Conservation (phyloP, 2,329 filamentous ascomycete species). For the Microthyrium microscopicum region DNA sequence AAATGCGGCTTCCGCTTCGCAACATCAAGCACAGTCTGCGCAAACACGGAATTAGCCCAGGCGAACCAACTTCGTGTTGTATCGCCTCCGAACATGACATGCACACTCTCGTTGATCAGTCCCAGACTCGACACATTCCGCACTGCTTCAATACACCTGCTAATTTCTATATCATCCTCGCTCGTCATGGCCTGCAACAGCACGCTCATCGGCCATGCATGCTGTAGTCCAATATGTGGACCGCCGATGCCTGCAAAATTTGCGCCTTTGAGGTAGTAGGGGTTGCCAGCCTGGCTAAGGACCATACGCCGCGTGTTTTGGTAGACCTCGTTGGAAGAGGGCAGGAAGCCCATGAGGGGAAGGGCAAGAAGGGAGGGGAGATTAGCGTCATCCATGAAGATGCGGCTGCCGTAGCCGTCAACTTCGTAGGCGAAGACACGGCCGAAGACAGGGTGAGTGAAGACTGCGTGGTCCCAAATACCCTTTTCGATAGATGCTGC, state of each 20-base stretch:
- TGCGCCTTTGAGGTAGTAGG: constrained; percentile 66
- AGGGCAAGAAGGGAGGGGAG: constrained; percentile 66
- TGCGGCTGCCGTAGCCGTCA: constrained; percentile 66
- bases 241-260: constrained; percentile 82
- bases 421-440: constrained; percentile 77
- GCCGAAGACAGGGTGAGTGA: constrained; percentile 58
- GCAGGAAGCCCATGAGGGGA: constrained; percentile 61
- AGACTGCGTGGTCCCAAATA: constrained; percentile 70
- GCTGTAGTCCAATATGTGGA: constrained; percentile 62
- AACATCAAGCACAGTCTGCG: constrained; percentile 77
- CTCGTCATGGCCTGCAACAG: constrained; percentile 83
- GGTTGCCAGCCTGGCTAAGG: constrained; percentile 59
- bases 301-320: constrained; percentile 79
- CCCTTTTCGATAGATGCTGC: constrained; percentile 54
- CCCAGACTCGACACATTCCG: constrained; percentile 60
- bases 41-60: constrained; percentile 95
- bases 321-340: constrained; percentile 51
- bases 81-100: constrained; percentile 51
- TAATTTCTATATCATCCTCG: constrained; percentile 69
- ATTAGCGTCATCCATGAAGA: constrained; percentile 84
- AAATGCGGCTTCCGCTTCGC: constrained; percentile 78
- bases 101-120: constrained; percentile 79
- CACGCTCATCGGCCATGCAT: constrained; percentile 95
- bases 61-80: constrained; percentile 72
- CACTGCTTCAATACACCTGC: constrained; percentile 53